Evolutionary conservation across 495 filamentous ascomycete genomes (phyloP), one percentile per base, ranked within the genome.

Genomic region (Cercophora newfieldiana): DNA sequence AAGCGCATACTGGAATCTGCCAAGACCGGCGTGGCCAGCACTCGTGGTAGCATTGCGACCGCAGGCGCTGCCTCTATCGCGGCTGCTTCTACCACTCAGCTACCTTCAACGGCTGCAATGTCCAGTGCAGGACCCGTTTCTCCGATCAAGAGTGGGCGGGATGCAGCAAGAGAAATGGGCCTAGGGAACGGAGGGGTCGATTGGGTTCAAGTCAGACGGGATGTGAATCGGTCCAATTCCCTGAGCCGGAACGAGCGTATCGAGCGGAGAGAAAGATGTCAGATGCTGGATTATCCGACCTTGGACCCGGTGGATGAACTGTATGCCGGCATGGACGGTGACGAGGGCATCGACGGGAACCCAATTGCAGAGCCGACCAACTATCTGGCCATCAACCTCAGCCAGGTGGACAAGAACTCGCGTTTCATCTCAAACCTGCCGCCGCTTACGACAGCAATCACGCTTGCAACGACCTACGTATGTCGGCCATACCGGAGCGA

Each of bases 401-500:
- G 79, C 48, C 84, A 97, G 33, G 95, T 99, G 0, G 95, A 99
- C 80, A 98, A 98, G 76, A 96, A 92, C 75, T 90, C 95, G 0
- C 89, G 95, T 7, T 99, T 97, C 74, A 82, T 98, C 57, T 90
- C 86, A 70, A 94, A 85, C 71, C 80, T 98, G n/a, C 95, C 96
- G n/a, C 87, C 92, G 2, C 90, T 90, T 79, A 94, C 89, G 1
- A 97, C 91, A 37, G 86, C 95, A 0, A 85, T 89, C 59, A 91
- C 88, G 62, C 84, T 99, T 24, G 93, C 94, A 1, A 93, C 96
- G 61, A 91, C 90, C 7, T 96, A 97, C 71, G 87, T 99, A 28
- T 98, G 96, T 71, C 88, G 96, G 50, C 96, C 96, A 5, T 97
- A 97, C 73, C 87, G 93, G 58, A 97, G 91, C 74, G 96, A 98